phyloP scores from a whole-genome alignment of 2,329 filamentous ascomycete species.

The Alternaria postmessia region DNA sequence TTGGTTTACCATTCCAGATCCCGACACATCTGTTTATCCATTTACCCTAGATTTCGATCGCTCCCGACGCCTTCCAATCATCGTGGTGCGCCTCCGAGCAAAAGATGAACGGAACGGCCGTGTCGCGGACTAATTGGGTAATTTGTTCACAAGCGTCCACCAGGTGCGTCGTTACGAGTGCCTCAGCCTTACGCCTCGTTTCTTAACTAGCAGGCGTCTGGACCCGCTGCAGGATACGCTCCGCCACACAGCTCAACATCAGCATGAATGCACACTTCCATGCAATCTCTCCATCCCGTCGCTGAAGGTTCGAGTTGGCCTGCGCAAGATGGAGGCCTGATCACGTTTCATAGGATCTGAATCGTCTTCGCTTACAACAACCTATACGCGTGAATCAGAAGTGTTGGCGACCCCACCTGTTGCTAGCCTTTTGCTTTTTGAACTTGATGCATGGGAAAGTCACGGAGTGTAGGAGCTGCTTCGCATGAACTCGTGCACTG shows the following conservation, averaged over 20 bases:
- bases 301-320: not conserved
- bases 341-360: not conserved
- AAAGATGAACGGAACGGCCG: constrained; percentile 1
- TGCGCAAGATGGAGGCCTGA: constrained; percentile 8
- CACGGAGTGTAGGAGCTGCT: constrained; percentile 1
- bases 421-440: constrained; percentile 3
- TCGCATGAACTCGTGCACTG: constrained; percentile 10
- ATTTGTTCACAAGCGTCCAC: not conserved
- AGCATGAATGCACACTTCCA: constrained; percentile 20
- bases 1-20: not conserved
- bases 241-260: constrained; percentile 7
- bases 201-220: constrained; percentile 3
- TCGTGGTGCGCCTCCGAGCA: not conserved
- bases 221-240: constrained; percentile 6
- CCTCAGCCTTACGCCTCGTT: constrained; percentile 14
- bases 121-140: constrained; percentile 1
- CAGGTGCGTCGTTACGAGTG: constrained; percentile 1
- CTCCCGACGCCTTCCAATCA: constrained; percentile 1
- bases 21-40: constrained; percentile 14
- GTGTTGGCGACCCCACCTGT: not conserved
- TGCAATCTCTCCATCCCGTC: constrained; percentile 13
- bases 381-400: constrained; percentile 10
- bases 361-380: constrained; percentile 4
- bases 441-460: constrained; percentile 8
- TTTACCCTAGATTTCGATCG: constrained; percentile 24